Percentiles rank a stretch among this genome's conserved stretches.
phyloP scores from a whole-genome alignment of 805 yeast species.

The Maudiozyma serrabonitensis region DNA sequence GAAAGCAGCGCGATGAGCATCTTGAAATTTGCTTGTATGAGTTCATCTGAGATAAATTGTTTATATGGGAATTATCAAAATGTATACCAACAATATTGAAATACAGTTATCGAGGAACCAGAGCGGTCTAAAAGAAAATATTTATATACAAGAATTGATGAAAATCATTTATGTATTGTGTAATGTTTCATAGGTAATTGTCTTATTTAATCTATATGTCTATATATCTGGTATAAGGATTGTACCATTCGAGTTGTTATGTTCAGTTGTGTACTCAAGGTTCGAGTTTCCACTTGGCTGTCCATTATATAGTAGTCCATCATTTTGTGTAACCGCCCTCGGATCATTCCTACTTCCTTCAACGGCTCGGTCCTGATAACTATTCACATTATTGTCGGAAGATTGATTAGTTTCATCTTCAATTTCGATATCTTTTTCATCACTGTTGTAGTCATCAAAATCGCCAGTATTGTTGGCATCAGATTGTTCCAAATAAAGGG shows the following conservation, averaged over 20 bases:
- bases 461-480: conserved; percentile 24
- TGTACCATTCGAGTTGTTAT: conserved; percentile 17
- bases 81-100: too few species aligned
- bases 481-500: conserved; percentile 61
- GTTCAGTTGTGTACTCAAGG: conserved; percentile 6
- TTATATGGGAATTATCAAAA: too few species aligned
- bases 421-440: not conserved
- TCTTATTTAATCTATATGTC: not conserved
- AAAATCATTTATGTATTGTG: not conserved
- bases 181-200: not conserved
- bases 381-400: not conserved
- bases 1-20: not conserved
- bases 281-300: not conserved
- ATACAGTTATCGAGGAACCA: too few species aligned
- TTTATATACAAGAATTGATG: too few species aligned
- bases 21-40: not conserved
- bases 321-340: not conserved
- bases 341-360: not conserved
- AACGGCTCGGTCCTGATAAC: not conserved
- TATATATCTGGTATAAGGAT: conserved; percentile 20
- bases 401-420: conserved; percentile 1
- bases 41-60: too few species aligned
- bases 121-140: too few species aligned
- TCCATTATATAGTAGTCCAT: not conserved
- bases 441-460: not conserved